Conservation (phyloP, 352 stramenopile species). For the Phytophthora agathidicida region DNA sequence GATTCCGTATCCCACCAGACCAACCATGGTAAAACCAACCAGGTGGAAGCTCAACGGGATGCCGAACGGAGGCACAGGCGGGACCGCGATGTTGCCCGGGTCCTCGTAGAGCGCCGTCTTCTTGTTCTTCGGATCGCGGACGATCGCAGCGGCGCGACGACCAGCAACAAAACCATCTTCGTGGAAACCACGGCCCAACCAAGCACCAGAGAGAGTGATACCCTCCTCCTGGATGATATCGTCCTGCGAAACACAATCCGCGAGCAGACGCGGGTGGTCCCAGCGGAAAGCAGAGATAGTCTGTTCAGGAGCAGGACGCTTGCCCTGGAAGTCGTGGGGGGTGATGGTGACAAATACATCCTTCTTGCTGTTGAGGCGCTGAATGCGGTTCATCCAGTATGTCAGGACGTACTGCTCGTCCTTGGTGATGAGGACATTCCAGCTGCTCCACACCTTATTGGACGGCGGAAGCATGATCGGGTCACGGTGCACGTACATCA, state of each 20-base stretch:
- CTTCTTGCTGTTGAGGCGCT: conserved; percentile 86
- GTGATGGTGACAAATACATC: conserved; percentile 90
- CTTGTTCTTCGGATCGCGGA: conserved; percentile 78
- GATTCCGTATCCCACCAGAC: conserved; percentile 65
- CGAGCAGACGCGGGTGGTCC: conserved; percentile 85
- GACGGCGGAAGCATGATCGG: conserved; percentile 71
- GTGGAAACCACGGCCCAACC: conserved; percentile 86
- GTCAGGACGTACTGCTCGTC: conserved; percentile 88
- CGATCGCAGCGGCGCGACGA: conserved; percentile 74
- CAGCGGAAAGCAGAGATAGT: conserved; percentile 83
- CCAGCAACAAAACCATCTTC: conserved; percentile 89
- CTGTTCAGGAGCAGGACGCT: conserved; percentile 51
- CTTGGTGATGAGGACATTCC: conserved; percentile 88
- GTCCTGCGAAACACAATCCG: conserved; percentile 85
- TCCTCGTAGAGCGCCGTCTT: conserved; percentile 82
- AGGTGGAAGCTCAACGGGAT: conserved; percentile 76
- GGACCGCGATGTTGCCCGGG: conserved; percentile 79
- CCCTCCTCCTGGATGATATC: conserved; percentile 87
- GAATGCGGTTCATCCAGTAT: conserved; percentile 92
- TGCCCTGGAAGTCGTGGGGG: conserved; percentile 70
- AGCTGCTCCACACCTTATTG: conserved; percentile 84
- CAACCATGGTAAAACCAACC: conserved; percentile 53
- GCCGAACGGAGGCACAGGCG: conserved; percentile 72
- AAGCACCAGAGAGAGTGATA: conserved; percentile 82
- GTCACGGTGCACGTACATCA: conserved; percentile 89